Base-by-base conservation (phyloP, 306 rosid species). In the Lathyrus tuberosus region DNA sequence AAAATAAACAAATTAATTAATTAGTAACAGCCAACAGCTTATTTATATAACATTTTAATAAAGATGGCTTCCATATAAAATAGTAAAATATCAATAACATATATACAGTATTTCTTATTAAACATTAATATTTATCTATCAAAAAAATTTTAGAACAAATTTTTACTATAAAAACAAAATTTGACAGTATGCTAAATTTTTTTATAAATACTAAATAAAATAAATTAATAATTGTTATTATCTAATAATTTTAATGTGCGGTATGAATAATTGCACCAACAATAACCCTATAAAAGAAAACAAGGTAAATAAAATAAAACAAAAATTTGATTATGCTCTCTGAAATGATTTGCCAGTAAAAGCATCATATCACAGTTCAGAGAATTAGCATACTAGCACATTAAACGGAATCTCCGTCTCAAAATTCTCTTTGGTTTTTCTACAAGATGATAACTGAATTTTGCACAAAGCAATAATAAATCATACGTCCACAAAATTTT, bases 391-490 rank as follows among this genome's bases (percentile, higher is more conserved):
- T n/a, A n/a, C n/a, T n/a, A n/a, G n/a, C n/a, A n/a, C n/a, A n/a
- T n/a, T n/a, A n/a, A n/a, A n/a, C n/a, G n/a, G n/a, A n/a, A n/a
- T n/a, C n/a, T n/a, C n/a, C n/a, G n/a, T n/a, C n/a, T n/a, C n/a
- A n/a, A n/a, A n/a, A 20, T 20, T 63, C 66, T 64, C 56, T 33
- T 62, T 28, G 43, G 49, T 35, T 69, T 71, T 43, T 14, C 71
- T 14, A 42, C 42, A 75, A 51, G 11, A 79, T 38, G 10, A 42
- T 56, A 52, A 20, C 59, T 72, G 47, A 68, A 56, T 49, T 28
- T 67, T 52, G 61, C 15, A 14, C 12, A 42, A 69, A 53, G 30
- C 74, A 73, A 69, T 53, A 73, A 67, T 28, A 14, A 64, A 41
- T 40, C 61, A 74, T 62, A 37, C 10, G 65, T 44, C 58, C 65